Conservation (phyloP, 208 protist genomes). For the Borovskyia barvae region DNA sequence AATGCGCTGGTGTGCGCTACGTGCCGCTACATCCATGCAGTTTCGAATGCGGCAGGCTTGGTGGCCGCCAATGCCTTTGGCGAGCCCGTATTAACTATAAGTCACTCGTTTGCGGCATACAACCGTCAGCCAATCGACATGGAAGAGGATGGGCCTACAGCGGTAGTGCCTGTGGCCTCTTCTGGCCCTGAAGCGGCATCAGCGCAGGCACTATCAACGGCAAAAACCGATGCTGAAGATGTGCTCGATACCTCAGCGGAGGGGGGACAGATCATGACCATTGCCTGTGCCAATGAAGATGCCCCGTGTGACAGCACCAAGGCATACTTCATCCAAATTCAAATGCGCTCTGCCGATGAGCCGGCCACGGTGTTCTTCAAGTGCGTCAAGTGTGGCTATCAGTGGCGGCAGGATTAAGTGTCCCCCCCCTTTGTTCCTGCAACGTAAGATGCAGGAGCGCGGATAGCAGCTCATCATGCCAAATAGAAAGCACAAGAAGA, state of each 20-base stretch:
- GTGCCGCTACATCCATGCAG: conserved; percentile 64
- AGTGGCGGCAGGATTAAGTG: conserved; percentile 89
- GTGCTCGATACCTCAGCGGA: conserved; percentile 28
- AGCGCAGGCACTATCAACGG: neutral
- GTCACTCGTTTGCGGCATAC: conserved; percentile 51
- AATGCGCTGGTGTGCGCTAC: conserved; percentile 68
- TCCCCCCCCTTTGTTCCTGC: too few species aligned
- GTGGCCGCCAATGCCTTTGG: conserved; percentile 52
- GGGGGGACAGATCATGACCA: conserved; percentile 84
- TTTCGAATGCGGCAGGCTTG: conserved; percentile 17
- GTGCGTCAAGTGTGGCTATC: conserved; percentile 92
- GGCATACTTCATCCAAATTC: conserved; percentile 95
- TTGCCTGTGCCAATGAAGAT: conserved; percentile 78
- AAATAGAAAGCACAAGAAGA: too few species aligned
- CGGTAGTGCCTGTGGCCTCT: neutral
- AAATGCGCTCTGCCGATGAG: conserved; percentile 98
- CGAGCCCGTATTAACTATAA: conserved; percentile 47
- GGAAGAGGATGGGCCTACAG: conserved; percentile 24
- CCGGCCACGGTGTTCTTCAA: conserved; percentile 97
- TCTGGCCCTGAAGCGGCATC: neutral
- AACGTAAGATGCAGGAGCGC: too few species aligned
- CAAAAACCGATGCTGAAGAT: neutral
- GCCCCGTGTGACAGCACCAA: conserved; percentile 71
- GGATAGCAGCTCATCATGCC: too few species aligned
- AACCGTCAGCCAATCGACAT: conserved; percentile 48